Evolutionary conservation across 805 yeast genomes (phyloP).

Genomic region (Scheffersomyces coipomensis): DNA sequence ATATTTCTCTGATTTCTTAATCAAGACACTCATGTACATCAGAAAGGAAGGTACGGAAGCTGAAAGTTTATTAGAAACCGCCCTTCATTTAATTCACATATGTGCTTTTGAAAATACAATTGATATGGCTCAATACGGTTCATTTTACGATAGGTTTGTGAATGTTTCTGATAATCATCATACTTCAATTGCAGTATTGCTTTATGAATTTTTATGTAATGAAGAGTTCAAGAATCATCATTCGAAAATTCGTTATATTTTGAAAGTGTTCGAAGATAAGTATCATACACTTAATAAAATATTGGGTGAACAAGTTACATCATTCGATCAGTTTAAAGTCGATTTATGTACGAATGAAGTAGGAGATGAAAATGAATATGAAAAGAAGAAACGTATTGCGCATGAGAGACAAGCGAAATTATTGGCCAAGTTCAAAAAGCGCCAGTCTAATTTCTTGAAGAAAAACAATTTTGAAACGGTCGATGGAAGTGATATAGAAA

Average conservation of each 20-base stretch:
- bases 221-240: slow-evolving; percentile 45
- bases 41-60: slow-evolving; percentile 35
- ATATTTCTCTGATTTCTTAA: slow-evolving; percentile 53
- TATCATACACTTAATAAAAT: slow-evolving; percentile 18
- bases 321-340: slow-evolving; percentile 23
- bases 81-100: slow-evolving; percentile 69
- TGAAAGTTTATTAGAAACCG: slow-evolving; percentile 58
- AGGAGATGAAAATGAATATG: slow-evolving; percentile 38
- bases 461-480: slow-evolving; percentile 35
- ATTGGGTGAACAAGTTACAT: slow-evolving; percentile 15
- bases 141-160: slow-evolving; percentile 26
- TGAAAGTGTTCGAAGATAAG: slow-evolving; percentile 28
- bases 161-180: slow-evolving; percentile 29
- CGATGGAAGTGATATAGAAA: slow-evolving; percentile 41
- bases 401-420: slow-evolving; percentile 67
- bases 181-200: slow-evolving; percentile 37
- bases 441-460: slow-evolving; percentile 73
- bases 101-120: slow-evolving; percentile 35
- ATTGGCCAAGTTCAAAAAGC: slow-evolving; percentile 75
- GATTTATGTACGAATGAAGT: slow-evolving; percentile 12
- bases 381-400: slow-evolving; percentile 66
- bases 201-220: slow-evolving; percentile 35
- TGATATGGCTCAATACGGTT: slow-evolving; percentile 26
- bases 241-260: slow-evolving; percentile 58
- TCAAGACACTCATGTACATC: slow-evolving; percentile 45